Base-by-base conservation (phyloP, 2,329 filamentous ascomycete genomes). In the Fusarium sp. region DNA sequence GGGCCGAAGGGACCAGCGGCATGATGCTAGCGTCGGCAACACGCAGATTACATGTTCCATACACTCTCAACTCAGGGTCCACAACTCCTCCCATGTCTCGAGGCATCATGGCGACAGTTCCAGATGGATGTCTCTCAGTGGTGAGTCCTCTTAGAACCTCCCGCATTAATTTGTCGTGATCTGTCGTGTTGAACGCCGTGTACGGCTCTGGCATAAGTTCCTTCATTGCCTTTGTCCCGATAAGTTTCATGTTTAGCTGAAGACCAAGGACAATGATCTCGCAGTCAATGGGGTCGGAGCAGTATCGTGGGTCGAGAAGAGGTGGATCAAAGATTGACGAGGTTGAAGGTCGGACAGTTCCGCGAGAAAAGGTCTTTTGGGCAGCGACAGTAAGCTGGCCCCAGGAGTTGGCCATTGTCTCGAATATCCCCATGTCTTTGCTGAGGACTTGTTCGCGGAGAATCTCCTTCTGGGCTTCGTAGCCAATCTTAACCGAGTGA, bases 1-100 rank as follows among this genome's bases (percentile, higher is more conserved):
- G 79, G 2, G 74, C 75, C 5, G 78, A 76, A 8, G 66, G 70
- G n/a, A 72, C 59, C 17, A 80, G 30, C 11, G 79, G 78, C 43
- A 80, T 76, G 63, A 80, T 50, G 11, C 74, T 76, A 0, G 79
- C 78, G 27, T 80, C 78, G 5, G 73, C 73, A 22, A 80, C 67
- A 25, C 78, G 76, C n/a, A 80, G 63, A 2, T 72, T 71, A 2
- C 69, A 66, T 3, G 78, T 72, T 14, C 79, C 79, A 32, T 80
- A 76, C 2, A 81, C 79, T 1, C 58, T 73, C 12, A 81, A 73
- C 20, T 73, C 61, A 6, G 66, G 12, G 27, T 80, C 76, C 0
- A 81, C 78, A 3, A 79, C 79, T 30, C 71, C 69, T 25, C 69
- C 66, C 1, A 72, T 2, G 0, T 70, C 45, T 5, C 69, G 12